phyloP scores from a whole-genome alignment of 805 yeast species.

The Scheffersomyces amazonensis region DNA sequence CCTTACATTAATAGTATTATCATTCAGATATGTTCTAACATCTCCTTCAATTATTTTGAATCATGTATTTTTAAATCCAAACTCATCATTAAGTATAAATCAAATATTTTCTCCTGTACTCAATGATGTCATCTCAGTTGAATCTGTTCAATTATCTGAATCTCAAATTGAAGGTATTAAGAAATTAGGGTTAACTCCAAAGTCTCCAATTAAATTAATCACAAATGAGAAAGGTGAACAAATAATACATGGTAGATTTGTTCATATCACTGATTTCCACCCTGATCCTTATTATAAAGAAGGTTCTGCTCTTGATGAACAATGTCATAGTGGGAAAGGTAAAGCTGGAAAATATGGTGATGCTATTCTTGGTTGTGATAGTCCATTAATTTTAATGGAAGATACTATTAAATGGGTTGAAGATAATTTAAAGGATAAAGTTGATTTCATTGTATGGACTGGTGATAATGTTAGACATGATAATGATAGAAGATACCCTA shows the following conservation, averaged over 20 bases:
- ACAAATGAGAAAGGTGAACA: constrained; percentile 20
- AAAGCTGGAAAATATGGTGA: constrained; percentile 69
- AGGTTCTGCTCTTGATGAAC: constrained; percentile 43
- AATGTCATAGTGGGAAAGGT: constrained; percentile 61
- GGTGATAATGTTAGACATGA: constrained; percentile 89
- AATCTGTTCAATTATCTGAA: constrained; percentile 1
- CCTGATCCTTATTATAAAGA: constrained; percentile 68
- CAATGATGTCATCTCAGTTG: constrained; percentile 4
- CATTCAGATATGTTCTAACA: too few species aligned
- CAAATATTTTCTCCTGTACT: neutral
- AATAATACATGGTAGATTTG: constrained; percentile 66
- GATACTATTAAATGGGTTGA: constrained; percentile 67
- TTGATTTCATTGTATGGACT: constrained; percentile 87
- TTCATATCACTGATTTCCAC: constrained; percentile 86
- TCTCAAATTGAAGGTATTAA: constrained; percentile 6
- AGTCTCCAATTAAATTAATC: constrained; percentile 22
- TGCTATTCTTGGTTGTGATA: constrained; percentile 74
- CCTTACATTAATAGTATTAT: too few species aligned
- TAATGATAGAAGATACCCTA: constrained; percentile 69
- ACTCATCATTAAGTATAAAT: neutral
- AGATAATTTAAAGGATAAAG: constrained; percentile 63
- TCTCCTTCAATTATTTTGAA: too few species aligned
- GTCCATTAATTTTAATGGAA: constrained; percentile 61
- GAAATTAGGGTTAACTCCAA: constrained; percentile 32
- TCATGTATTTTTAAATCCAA: too few species aligned